Evolutionary conservation across 768 basidiomycete genomes (phyloP).

Genomic region (Pleurotus salmoneostramineus): DNA sequence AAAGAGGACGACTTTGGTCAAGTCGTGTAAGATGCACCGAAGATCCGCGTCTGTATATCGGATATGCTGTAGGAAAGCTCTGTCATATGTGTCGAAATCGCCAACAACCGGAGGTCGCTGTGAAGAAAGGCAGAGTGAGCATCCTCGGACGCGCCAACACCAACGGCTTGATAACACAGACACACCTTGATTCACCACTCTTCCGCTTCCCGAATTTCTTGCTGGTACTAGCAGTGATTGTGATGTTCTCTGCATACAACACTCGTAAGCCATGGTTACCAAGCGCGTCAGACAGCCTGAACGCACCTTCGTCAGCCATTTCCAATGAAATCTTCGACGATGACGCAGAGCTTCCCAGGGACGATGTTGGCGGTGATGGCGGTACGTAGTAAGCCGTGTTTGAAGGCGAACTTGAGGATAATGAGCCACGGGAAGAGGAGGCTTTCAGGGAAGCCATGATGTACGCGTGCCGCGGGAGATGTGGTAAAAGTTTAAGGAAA

Average conservation of each 20-base stretch:
- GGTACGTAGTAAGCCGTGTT: slow-evolving; percentile 29
- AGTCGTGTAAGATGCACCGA: slow-evolving; percentile 47
- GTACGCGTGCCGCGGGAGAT: slow-evolving; percentile 11
- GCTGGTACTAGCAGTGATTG: slow-evolving; percentile 55
- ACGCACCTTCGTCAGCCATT: slow-evolving; percentile 62
- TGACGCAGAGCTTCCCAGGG: slow-evolving; percentile 33
- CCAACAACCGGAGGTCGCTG: slow-evolving; percentile 74
- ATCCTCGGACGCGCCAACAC: slow-evolving; percentile 6
- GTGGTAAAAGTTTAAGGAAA: slow-evolving; percentile 12
- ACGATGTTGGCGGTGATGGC: slow-evolving; percentile 32
- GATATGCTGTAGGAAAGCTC: slow-evolving; percentile 85
- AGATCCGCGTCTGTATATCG: slow-evolving; percentile 89
- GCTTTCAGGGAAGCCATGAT: slow-evolving; percentile 31
- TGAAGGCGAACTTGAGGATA: slow-evolving; percentile 23
- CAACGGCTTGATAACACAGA: slow-evolving; percentile 38
- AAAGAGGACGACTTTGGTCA: not conserved
- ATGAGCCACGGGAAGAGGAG: slow-evolving; percentile 29
- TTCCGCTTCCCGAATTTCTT: slow-evolving; percentile 48
- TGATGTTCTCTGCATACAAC: slow-evolving; percentile 57
- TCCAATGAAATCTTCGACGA: slow-evolving; percentile 55
- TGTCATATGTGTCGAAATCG: slow-evolving; percentile 81
- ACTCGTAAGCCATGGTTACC: not conserved
- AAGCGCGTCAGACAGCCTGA: slow-evolving; percentile 7
- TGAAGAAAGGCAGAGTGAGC: slow-evolving; percentile 15
- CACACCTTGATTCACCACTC: slow-evolving; percentile 58